Percentiles rank a stretch among this genome's conserved stretches.
Conservation (phyloP, 2,329 filamentous ascomycete species). For the Ophiocordyceps australis region DNA sequence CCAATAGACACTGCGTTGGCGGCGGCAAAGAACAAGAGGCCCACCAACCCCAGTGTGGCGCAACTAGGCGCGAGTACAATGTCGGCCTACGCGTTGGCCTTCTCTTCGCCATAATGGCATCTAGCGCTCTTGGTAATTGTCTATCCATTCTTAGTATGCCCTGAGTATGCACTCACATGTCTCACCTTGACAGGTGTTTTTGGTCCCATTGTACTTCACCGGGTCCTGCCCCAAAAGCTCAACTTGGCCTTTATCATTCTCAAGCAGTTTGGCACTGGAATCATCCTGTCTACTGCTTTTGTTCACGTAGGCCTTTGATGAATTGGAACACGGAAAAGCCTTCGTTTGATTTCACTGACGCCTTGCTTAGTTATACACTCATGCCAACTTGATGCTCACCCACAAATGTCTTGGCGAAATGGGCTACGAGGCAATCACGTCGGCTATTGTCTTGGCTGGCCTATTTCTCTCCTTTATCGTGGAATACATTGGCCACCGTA, state of each 20-base stretch:
- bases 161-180: no score
- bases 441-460: slow-evolving; percentile 57
- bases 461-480: slow-evolving; percentile 55
- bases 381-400: slow-evolving; percentile 53
- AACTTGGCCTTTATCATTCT: slow-evolving; percentile 39
- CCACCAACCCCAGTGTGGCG: slow-evolving; percentile 21
- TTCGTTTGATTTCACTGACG: no score
- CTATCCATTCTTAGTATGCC: not conserved
- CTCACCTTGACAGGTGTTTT: slow-evolving; percentile 38
- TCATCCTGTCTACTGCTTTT: slow-evolving; percentile 55
- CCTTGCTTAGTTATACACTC: slow-evolving; percentile 44
- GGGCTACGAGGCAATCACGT: slow-evolving; percentile 48
- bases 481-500: slow-evolving; percentile 46
- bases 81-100: slow-evolving; percentile 50
- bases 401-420: slow-evolving; percentile 51
- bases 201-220: slow-evolving; percentile 43
- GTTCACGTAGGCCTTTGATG: slow-evolving; percentile 43
- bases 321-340: no score
- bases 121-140: slow-evolving; percentile 40
- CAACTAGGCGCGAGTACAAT: slow-evolving; percentile 38
- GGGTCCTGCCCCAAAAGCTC: slow-evolving; percentile 31
- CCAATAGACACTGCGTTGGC: slow-evolving; percentile 35
- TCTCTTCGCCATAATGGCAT: slow-evolving; percentile 52
- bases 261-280: slow-evolving; percentile 58
- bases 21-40: slow-evolving; percentile 22